Percentiles rank a stretch among this genome's conserved stretches.
These are phyloP conservation scores for Pythium guiyangense DNA, from an alignment of 352 stramenopile species.

Conservation along the genomic window DNA sequence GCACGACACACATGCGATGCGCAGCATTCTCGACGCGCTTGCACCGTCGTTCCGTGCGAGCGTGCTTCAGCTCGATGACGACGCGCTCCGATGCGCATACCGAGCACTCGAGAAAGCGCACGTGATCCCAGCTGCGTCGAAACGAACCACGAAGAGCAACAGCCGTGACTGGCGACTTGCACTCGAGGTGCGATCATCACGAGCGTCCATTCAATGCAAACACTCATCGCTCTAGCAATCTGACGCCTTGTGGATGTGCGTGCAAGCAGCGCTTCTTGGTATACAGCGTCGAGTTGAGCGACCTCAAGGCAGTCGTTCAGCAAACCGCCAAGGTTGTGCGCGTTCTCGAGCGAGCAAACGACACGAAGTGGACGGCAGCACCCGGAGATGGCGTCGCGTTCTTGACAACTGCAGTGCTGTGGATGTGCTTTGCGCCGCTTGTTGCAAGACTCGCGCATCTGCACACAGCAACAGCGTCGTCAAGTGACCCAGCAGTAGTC, in stretches of 20 bases:
- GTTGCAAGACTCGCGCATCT: neutral
- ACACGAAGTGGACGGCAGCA: neutral
- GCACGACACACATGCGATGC: neutral
- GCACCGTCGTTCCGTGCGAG: neutral
- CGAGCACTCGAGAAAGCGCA: neutral
- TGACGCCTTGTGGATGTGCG: neutral
- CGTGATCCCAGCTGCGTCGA: neutral
- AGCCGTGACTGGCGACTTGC: neutral
- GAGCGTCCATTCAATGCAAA: neutral
- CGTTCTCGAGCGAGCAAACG: neutral
- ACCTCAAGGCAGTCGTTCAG: slow-evolving; percentile 1
- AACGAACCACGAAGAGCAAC: neutral
- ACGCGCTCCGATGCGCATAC: neutral
- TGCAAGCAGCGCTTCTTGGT: slow-evolving; percentile 4
- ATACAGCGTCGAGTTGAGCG: slow-evolving; percentile 6
- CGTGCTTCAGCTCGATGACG: slow-evolving; percentile 1
- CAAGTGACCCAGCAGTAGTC: neutral
- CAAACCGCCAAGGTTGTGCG: slow-evolving; percentile 7
- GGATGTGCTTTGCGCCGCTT: neutral
- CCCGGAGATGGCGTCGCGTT: neutral
- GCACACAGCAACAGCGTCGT: neutral
- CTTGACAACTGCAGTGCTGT: neutral
- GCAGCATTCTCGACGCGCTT: neutral
- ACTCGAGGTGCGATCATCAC: neutral
- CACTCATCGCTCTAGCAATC: neutral